phyloP scores from a whole-genome alignment of 371 early-diverging fungal species.

The Sporodiniella umbellata region DNA sequence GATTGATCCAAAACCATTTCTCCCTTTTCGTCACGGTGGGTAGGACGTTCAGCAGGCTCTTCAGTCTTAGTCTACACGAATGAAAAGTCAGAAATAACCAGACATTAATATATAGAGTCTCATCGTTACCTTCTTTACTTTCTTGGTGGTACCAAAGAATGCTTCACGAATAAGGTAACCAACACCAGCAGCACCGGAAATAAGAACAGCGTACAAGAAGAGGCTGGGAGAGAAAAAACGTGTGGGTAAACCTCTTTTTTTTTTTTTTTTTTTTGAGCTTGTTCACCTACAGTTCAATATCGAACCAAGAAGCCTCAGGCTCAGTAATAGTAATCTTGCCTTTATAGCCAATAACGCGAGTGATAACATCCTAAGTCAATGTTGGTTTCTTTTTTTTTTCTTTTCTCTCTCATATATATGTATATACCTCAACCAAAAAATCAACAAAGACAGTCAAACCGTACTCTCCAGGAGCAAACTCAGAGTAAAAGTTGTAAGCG shows the following conservation, averaged over 20 bases:
- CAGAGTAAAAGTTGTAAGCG: constrained; percentile 46
- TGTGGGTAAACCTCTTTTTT: neutral
- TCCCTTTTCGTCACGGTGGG: constrained; percentile 52
- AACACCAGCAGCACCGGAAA: constrained; percentile 40
- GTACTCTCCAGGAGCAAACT: constrained; percentile 43
- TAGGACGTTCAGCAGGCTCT: constrained; percentile 28
- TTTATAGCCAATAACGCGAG: constrained; percentile 42
- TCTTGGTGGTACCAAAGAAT: constrained; percentile 37
- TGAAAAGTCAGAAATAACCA: no score
- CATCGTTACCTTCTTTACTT: constrained; percentile 24
- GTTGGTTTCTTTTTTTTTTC: neutral
- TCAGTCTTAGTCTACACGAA: constrained; percentile 24
- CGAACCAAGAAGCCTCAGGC: constrained; percentile 43
- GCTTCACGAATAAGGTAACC: constrained; percentile 42
- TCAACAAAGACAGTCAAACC: constrained; percentile 43
- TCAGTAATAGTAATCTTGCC: constrained; percentile 44
- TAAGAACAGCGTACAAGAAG: constrained; percentile 42
- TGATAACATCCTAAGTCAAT: constrained; percentile 23
- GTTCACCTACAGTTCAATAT: constrained; percentile 45
- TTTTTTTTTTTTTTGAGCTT: neutral
- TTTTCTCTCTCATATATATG: neutral
- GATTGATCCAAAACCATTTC: constrained; percentile 50
- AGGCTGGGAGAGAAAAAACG: constrained; percentile 16
- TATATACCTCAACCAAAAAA: constrained; percentile 37
- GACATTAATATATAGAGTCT: no score